Conservation (phyloP, 75 land plant species). For the Selaginella moellendorffii region DNA sequence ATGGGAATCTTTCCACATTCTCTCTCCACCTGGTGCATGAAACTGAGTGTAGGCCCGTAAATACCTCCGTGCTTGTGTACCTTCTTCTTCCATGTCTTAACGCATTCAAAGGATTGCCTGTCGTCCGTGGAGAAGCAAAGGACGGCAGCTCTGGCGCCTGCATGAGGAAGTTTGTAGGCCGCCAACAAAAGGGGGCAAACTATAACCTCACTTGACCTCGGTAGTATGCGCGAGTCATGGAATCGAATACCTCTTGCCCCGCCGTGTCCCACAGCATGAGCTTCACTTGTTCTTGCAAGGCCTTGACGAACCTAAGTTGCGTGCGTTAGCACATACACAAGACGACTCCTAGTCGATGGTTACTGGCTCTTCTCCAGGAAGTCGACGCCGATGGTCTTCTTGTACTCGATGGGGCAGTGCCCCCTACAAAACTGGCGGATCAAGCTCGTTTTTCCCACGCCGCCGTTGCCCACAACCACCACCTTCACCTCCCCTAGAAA, state of each 20-base stretch:
- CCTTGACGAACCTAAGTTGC: conserved; percentile 18
- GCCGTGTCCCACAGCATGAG: conserved; percentile 21
- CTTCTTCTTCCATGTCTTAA: conserved; percentile 27
- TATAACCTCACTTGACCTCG: background rate
- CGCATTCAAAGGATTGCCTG: conserved; percentile 26
- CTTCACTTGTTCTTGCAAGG: conserved; percentile 24
- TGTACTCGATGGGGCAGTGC: conserved; percentile 20
- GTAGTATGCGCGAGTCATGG: background rate
- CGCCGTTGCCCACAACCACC: conserved; percentile 28
- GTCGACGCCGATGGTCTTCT: conserved; percentile 35
- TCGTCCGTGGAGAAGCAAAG: conserved; percentile 28
- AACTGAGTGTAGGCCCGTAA: background rate
- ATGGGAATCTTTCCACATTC: conserved; percentile 31
- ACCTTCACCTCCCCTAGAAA: conserved; percentile 30
- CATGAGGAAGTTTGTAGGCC: background rate
- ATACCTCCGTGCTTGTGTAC: background rate
- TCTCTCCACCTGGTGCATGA: conserved; percentile 21
- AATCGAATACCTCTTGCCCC: background rate
- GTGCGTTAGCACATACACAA: background rate
- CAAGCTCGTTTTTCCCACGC: conserved; percentile 35
- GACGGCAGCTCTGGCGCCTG: conserved; percentile 31
- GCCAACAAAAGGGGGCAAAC: too few species aligned
- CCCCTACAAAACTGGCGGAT: conserved; percentile 30
- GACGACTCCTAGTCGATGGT: background rate
- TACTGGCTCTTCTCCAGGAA: conserved; percentile 30